These are phyloP conservation scores for Exophiala alcalophila DNA, from an alignment of 2,329 filamentous ascomycete genomes.

Conservation along the genomic window DNA sequence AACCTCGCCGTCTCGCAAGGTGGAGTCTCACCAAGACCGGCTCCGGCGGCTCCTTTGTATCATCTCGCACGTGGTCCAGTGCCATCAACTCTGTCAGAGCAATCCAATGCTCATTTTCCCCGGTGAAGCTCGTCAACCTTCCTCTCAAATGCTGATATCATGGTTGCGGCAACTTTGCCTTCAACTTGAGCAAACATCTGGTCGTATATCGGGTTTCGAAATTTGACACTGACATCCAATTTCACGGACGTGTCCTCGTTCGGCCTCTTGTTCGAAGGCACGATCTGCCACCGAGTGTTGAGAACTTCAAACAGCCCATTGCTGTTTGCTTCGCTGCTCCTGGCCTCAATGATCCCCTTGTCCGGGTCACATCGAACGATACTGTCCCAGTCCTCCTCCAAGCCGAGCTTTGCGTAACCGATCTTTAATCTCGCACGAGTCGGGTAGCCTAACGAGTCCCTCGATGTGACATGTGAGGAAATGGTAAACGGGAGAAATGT, in stretches of 20 bases:
- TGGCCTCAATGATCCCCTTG: constrained; percentile 67
- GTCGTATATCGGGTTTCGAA: constrained; percentile 83
- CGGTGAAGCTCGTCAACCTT: constrained; percentile 60
- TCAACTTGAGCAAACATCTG: constrained; percentile 77
- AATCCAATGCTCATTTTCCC: constrained; percentile 1
- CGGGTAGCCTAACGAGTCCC: constrained; percentile 60
- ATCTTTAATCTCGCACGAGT: constrained; percentile 74
- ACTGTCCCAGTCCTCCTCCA: constrained; percentile 80
- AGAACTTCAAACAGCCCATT: constrained; percentile 47
- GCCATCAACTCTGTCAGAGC: too few relatives aligned
- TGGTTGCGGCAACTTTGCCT: constrained; percentile 76
- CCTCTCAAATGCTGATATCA: constrained; percentile 92
- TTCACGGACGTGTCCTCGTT: constrained; percentile 66
- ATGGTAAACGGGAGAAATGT: constrained; percentile 90
- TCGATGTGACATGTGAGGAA: constrained; percentile 70
- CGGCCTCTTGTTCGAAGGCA: constrained; percentile 33
- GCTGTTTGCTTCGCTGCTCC: constrained; percentile 56
- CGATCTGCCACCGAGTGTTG: constrained; percentile 44
- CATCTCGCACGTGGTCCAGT: too few relatives aligned
- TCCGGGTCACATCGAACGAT: constrained; percentile 73
- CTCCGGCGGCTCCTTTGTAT: too few relatives aligned
- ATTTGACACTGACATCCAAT: constrained; percentile 75
- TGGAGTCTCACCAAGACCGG: too few relatives aligned
- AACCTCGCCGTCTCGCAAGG: too few relatives aligned
- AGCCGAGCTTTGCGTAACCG: constrained; percentile 67